phyloP scores from a whole-genome alignment of 768 basidiomycete genomes.

The Suillus occidentalis region DNA sequence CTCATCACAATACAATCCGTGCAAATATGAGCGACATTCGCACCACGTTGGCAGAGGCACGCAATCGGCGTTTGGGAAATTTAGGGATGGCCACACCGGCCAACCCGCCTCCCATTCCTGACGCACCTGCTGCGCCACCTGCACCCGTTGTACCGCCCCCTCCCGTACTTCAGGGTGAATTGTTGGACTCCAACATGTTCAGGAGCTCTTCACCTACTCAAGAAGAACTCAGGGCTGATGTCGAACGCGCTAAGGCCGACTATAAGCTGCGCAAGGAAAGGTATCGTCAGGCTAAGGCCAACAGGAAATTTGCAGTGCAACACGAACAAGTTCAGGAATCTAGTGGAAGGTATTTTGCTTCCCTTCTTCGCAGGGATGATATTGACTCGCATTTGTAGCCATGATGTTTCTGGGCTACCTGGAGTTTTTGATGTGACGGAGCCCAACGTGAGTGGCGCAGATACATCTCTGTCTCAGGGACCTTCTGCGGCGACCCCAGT shows the following conservation, averaged over 20 bases:
- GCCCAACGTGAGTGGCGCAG: background rate
- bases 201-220: slow-evolving; percentile 10
- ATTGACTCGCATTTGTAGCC: slow-evolving; percentile 9
- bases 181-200: background rate
- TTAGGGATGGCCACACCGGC: background rate
- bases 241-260: slow-evolving; percentile 63
- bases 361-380: background rate
- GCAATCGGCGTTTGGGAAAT: slow-evolving; percentile 3
- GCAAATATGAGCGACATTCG: background rate
- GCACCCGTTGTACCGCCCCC: background rate
- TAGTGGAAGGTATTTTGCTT: slow-evolving; percentile 25
- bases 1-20: background rate
- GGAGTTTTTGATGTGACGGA: slow-evolving; percentile 16
- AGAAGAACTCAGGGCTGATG: slow-evolving; percentile 36
- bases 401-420: slow-evolving; percentile 28
- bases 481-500: slow-evolving; percentile 9
- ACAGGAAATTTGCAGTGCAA: slow-evolving; percentile 41
- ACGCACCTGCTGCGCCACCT: background rate
- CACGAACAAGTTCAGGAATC: slow-evolving; percentile 19
- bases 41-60: slow-evolving; percentile 2
- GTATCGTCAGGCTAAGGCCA: slow-evolving; percentile 60
- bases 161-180: background rate
- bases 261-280: slow-evolving; percentile 73
- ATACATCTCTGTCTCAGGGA: slow-evolving; percentile 2
- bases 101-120: background rate